A percentile compares a stretch with the other conserved stretches of the same genome.
phyloP scores from a whole-genome alignment of 1,139 yeast species.

The Blastobotrys petasosporus region DNA sequence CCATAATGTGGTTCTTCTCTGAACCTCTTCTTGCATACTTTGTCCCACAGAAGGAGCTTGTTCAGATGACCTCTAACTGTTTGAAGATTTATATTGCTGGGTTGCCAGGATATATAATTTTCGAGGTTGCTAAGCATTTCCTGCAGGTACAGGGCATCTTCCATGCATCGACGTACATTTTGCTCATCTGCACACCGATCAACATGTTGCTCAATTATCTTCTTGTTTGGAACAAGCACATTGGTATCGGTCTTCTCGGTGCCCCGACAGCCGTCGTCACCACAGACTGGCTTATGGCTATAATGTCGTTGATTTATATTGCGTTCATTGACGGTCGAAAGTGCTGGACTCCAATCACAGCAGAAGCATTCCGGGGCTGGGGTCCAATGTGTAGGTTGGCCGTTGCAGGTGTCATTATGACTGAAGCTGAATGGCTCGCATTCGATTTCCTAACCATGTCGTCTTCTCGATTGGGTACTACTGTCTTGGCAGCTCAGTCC shows the following conservation, averaged over 20 bases:
- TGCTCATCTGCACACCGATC: constrained; percentile 72
- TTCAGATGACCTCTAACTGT: constrained; percentile 56
- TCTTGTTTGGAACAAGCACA: constrained; percentile 67
- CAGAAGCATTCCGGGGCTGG: constrained; percentile 51
- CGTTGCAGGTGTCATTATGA: constrained; percentile 77
- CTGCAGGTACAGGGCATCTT: constrained; percentile 90
- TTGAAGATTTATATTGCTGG: constrained; percentile 64
- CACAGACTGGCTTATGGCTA: constrained; percentile 59
- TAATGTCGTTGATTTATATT: constrained; percentile 48
- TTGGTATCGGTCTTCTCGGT: constrained; percentile 57
- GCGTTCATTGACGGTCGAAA: constrained; percentile 53
- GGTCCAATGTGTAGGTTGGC: constrained; percentile 60
- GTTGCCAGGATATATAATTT: constrained; percentile 78
- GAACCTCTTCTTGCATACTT: constrained; percentile 45
- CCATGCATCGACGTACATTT: constrained; percentile 79
- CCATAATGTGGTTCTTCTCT: constrained; percentile 56
- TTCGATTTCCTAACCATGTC: constrained; percentile 70
- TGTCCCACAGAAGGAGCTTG: constrained; percentile 56
- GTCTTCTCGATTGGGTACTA: constrained; percentile 75
- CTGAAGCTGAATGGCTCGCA: constrained; percentile 80
- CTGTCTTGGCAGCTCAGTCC: constrained; percentile 82
- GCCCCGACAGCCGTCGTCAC: constrained; percentile 63
- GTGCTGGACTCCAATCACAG: constrained; percentile 49
- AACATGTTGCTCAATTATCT: constrained; percentile 66
- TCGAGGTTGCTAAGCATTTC: constrained; percentile 76